These are phyloP conservation scores for Tolypocladium tundrense DNA, from an alignment of 2,329 filamentous ascomycete genomes.

Conservation along the genomic window DNA sequence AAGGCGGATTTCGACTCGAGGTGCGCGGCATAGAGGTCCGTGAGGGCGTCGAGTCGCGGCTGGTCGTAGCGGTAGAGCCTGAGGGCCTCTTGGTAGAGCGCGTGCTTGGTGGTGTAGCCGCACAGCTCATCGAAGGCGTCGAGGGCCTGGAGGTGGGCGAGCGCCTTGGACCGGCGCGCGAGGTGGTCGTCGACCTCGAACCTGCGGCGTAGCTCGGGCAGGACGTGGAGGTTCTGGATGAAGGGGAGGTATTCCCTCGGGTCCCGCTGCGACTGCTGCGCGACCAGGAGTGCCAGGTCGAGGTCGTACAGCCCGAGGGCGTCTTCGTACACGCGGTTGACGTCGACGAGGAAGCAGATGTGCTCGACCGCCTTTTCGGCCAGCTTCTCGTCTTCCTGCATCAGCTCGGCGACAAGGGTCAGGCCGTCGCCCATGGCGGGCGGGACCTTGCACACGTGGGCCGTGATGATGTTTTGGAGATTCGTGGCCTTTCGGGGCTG, in stretches of 20 bases:
- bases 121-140: constrained; percentile 69
- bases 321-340: constrained; percentile 83
- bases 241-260: constrained; percentile 94
- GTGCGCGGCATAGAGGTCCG: constrained; percentile 66
- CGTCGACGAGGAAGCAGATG: constrained; percentile 93
- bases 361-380: constrained; percentile 89
- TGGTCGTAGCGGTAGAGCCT: constrained; percentile 75
- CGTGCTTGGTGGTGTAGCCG: constrained; percentile 67
- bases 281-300: constrained; percentile 79
- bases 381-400: constrained; percentile 56
- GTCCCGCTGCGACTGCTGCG: constrained; percentile 92
- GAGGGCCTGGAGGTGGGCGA: constrained; percentile 64
- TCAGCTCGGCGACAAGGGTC: constrained; percentile 64
- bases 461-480: constrained; percentile 88
- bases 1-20: constrained; percentile 67
- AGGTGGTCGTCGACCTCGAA: constrained; percentile 89
- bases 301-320: constrained; percentile 87
- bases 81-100: constrained; percentile 68
- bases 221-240: constrained; percentile 72
- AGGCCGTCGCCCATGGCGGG: constrained; percentile 84
- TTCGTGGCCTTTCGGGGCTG: constrained; percentile 48
- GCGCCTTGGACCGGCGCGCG: constrained; percentile 63
- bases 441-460: constrained; percentile 86
- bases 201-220: constrained; percentile 58
- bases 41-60: constrained; percentile 55